Evolutionary conservation across 2,329 filamentous ascomycete species (phyloP).

Genomic region (Fusarium subtropicale): DNA sequence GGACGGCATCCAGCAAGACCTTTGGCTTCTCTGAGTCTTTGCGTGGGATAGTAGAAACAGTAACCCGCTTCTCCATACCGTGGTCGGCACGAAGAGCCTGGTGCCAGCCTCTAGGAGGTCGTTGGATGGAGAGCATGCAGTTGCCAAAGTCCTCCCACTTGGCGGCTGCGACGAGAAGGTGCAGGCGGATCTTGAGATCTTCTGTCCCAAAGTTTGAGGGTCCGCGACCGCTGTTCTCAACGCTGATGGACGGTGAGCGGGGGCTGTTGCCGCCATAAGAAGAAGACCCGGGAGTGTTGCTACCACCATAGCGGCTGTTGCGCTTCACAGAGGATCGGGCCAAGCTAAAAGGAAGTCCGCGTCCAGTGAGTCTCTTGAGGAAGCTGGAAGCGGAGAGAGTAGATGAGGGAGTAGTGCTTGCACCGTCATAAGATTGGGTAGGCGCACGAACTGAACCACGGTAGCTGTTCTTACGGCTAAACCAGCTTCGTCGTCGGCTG

Average conservation of each 20-base stretch:
- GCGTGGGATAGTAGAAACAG: constrained; percentile 78
- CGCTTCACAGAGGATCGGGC: constrained; percentile 79
- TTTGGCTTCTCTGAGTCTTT: constrained; percentile 67
- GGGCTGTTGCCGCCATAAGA: constrained; percentile 62
- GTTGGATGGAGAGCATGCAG: constrained; percentile 83
- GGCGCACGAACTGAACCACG: constrained; percentile 71
- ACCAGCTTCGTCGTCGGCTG: constrained; percentile 65
- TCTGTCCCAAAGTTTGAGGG: constrained; percentile 71
- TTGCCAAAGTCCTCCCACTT: constrained; percentile 95
- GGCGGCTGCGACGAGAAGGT: constrained; percentile 77
- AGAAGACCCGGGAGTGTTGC: constrained; percentile 70
- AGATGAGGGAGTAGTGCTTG: constrained; percentile 71
- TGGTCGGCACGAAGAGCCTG: constrained; percentile 70
- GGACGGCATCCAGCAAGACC: constrained; percentile 82
- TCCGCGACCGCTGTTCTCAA: constrained; percentile 62
- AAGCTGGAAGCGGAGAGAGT: constrained; percentile 81
- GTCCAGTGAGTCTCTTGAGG: constrained; percentile 79
- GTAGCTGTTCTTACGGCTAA: constrained; percentile 74
- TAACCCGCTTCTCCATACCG: constrained; percentile 84
- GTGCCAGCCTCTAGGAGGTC: constrained; percentile 72
- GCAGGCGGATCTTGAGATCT: constrained; percentile 87
- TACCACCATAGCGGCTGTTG: constrained; percentile 64
- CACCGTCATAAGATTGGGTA: constrained; percentile 77
- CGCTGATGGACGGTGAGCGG: constrained; percentile 68
- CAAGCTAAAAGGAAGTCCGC: constrained; percentile 82